Conservation (phyloP, 2,329 filamentous ascomycete species). For the Aspergillus novofumigatus region DNA sequence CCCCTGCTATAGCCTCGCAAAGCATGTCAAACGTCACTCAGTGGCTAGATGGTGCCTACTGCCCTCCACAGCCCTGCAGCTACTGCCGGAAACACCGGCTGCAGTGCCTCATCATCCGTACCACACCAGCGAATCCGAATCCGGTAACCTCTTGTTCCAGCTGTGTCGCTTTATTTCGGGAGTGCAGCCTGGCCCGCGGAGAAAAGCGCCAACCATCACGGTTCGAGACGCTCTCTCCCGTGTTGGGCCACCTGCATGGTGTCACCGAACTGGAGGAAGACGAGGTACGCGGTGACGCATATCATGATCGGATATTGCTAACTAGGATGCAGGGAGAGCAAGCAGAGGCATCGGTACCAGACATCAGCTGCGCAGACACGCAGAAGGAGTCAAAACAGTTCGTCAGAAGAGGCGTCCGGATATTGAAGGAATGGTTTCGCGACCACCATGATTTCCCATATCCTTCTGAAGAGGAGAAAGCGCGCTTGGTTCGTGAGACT, state of each 20-base stretch:
- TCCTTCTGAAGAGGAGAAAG: constrained; percentile 46
- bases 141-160: constrained; percentile 48
- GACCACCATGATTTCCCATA: constrained; percentile 47
- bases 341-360: not conserved
- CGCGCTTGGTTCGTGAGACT: constrained; percentile 38
- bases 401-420: constrained; percentile 43
- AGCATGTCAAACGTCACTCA: constrained; percentile 25
- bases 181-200: constrained; percentile 47
- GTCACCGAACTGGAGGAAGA: constrained; percentile 38
- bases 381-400: constrained; percentile 36
- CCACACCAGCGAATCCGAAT: constrained; percentile 47
- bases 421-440: constrained; percentile 46
- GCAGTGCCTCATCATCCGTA: constrained; percentile 49
- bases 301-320: not conserved
- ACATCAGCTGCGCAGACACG: constrained; percentile 1
- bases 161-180: constrained; percentile 49
- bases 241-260: constrained; percentile 49
- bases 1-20: not conserved
- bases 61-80: constrained; percentile 41
- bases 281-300: constrained; percentile 5
- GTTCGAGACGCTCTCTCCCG: constrained; percentile 47
- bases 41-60: constrained; percentile 40
- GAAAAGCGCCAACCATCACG: constrained; percentile 43
- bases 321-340: not conserved
- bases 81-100: constrained; percentile 45